These are phyloP conservation scores for Exophiala xenobiotica DNA, from an alignment of 2,329 filamentous ascomycete species.

Conservation along the genomic window DNA sequence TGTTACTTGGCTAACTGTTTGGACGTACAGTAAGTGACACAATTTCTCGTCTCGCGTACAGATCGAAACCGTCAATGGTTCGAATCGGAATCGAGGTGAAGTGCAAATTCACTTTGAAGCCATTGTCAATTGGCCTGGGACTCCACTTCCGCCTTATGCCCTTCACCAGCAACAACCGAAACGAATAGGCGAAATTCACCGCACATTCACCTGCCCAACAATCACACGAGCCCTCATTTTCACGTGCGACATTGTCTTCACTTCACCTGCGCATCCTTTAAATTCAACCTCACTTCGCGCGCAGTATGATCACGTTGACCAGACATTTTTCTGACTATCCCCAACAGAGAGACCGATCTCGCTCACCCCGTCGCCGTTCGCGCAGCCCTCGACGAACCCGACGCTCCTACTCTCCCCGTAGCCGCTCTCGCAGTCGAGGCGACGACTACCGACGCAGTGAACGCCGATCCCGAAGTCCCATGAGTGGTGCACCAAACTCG, in stretches of 20 bases:
- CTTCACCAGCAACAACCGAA: constrained; percentile 18
- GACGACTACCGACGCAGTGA: constrained; percentile 74
- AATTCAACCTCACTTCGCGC: constrained; percentile 22
- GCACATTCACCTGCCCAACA: constrained; percentile 7
- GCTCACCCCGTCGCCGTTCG: constrained; percentile 67
- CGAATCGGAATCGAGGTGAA: constrained; percentile 3
- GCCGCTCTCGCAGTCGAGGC: constrained; percentile 70
- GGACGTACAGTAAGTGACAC: constrained; percentile 26
- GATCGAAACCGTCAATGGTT: constrained; percentile 7
- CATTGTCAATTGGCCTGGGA: constrained; percentile 22
- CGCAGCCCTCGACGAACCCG: constrained; percentile 76
- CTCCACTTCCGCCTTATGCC: constrained; percentile 23
- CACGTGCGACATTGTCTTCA: constrained; percentile 18
- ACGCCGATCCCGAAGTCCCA: constrained; percentile 80
- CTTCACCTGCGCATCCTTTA: constrained; percentile 17
- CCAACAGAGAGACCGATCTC: constrained; percentile 73
- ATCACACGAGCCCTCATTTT: constrained; percentile 15
- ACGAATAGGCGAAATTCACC: constrained; percentile 15
- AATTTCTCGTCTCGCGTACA: constrained; percentile 16
- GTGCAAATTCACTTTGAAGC: constrained; percentile 10
- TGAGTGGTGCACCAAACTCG: constrained; percentile 66
- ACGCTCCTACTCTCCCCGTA: constrained; percentile 76
- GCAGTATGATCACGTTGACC: constrained; percentile 18
- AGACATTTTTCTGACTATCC: constrained; percentile 34
- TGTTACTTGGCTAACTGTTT: constrained; percentile 20